Evolutionary conservation across 1,284 basidiomycete genomes (phyloP), one percentile per base, ranked within the genome.

Genomic region (Fomitopsis betulina): DNA sequence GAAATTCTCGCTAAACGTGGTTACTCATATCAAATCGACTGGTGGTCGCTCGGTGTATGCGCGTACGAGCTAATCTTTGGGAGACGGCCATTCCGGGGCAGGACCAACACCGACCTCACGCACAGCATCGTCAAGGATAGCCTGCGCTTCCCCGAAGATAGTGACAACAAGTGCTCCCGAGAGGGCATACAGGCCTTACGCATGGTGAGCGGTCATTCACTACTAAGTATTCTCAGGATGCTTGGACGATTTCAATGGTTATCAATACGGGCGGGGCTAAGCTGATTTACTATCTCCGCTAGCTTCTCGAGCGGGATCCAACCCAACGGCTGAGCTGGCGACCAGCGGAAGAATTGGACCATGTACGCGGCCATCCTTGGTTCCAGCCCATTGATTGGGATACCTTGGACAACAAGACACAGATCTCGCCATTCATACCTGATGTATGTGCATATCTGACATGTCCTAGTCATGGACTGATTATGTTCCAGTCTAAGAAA

Each of bases 21-120:
- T 30, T 98, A 97, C 72, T 93, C 91, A 1, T 93, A 88, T 65
- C 87, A 89, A 27, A 94, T 97, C 64, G 95, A 98, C 73, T 97
- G 93, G 91, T 98, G 95, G 95, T 96, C 93, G 19, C 82, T 98
- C 1, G 95, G 95, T 30, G 91, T 98, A 56, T 91, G 93, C 68
- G 88, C 91, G 43, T 97, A 92, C 72, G 95, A 98, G 71, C 83
- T 97, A 17, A 79, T 96, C 35, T 97, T 96, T 69, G 94, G 93
- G 37, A 88, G 91, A 60, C 83, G 95, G 54, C 95, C 95, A 0
- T 98, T 96, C 79, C 82, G 94, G 52, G 95, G 95, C 12, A 87
- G 92, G 69, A 94, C 94, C 38, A 97, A 97, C 72, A 87, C 82
- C 60, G 91, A 93, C 62, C 78, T 98, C 39, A 96, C 94, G 1